Percentiles rank a stretch among this genome's conserved stretches.
phyloP scores from a whole-genome alignment of 805 yeast species.

The Ogataea methanolica region DNA sequence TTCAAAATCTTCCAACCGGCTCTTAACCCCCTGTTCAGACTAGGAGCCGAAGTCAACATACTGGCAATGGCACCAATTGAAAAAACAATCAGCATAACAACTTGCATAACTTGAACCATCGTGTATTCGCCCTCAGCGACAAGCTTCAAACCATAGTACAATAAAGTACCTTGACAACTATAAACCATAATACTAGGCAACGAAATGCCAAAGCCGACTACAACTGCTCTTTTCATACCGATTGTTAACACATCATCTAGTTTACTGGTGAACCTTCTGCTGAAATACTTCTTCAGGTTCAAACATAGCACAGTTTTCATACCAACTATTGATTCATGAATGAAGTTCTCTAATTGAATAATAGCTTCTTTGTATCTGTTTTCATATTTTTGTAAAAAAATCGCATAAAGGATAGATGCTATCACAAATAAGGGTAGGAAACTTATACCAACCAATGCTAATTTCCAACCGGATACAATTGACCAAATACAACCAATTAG shows the following conservation, averaged over 20 bases:
- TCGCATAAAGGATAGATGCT: constrained; percentile 49
- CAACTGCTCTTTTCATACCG: constrained; percentile 51
- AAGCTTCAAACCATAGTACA: constrained; percentile 76
- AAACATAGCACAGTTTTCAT: constrained; percentile 62
- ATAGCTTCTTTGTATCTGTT: constrained; percentile 52
- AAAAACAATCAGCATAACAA: constrained; percentile 68
- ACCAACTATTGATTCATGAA: constrained; percentile 51
- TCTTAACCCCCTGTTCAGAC: constrained; percentile 72
- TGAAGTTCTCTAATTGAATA: constrained; percentile 47
- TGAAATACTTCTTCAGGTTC: constrained; percentile 47
- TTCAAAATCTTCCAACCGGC: constrained; percentile 54
- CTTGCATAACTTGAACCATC: constrained; percentile 55
- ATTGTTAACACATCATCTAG: constrained; percentile 29
- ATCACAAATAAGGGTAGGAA: constrained; percentile 61
- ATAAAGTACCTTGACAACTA: constrained; percentile 64
- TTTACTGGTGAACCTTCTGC: constrained; percentile 28
- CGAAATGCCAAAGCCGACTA: constrained; percentile 67
- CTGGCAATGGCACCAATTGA: constrained; percentile 62
- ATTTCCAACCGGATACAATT: constrained; percentile 73
- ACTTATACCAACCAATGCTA: constrained; percentile 77
- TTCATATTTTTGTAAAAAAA: constrained; percentile 50
- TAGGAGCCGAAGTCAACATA: constrained; percentile 66
- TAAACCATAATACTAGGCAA: constrained; percentile 48
- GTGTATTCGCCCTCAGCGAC: constrained; percentile 56
- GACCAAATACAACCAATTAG: constrained; percentile 75